Base-by-base conservation (phyloP, 2,329 filamentous ascomycete genomes). In the Fusarium sp. region DNA sequence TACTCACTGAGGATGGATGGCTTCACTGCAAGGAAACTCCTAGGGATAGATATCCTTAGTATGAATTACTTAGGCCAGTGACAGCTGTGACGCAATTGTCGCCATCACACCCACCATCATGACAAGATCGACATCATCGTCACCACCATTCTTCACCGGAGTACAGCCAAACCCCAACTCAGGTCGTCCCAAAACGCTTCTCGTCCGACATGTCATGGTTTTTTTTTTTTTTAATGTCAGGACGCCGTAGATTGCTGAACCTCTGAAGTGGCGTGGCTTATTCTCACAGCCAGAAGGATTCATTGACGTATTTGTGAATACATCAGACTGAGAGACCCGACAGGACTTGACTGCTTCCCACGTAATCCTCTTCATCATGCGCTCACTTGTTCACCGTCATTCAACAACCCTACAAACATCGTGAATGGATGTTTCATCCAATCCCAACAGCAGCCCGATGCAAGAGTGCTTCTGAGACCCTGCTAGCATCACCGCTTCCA, bases 111-210 rank as follows among this genome's bases (percentile, higher is more conserved):
- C 63, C 73, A 61, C 47, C 62, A 62, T 63, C 42, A 58, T 39
- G 48, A 58, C 12, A 66, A 49, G 70, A 74, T 74, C 70, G 66
- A 63, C 70, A 71, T 68, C 68, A 70, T 72, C 69, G 72, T 74
- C 72, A 74, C 66, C 44, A 26, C 52, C 64, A 51, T 75, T 70
- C 49, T 70, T 68, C 48, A 58, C 63, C 42, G 31, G 36, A 63
- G 55, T 63, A 44, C 44, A 28, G 45, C 28, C 7, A 31, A 38
- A 44, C 45, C 31, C 67, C 56, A 69, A 56, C 65, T 48, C 28
- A 26, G 20, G 41, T 57, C 26, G 41, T 28, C 49, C 57, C 35
- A 38, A 63, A 57, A 45, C 42, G 41, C 52, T 65, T 73, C 38
- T 62, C 48, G 36, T 59, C 56, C 35, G 47, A 44, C 12, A 44